These are phyloP conservation scores for Ganoderma leucocontextum DNA, from an alignment of 1,284 basidiomycete genomes.

Conservation along the genomic window DNA sequence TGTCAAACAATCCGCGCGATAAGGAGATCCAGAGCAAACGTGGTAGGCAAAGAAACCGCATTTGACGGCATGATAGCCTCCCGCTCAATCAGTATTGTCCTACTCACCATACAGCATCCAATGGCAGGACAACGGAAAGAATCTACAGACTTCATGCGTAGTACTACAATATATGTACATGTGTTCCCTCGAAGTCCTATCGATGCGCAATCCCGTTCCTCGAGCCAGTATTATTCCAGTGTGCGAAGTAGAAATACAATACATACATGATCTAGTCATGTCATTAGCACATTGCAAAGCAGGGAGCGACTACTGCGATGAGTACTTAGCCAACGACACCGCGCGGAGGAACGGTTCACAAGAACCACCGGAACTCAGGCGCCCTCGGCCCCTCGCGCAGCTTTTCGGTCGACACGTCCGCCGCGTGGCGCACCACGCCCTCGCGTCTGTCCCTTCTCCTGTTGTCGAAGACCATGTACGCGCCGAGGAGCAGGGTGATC, in stretches of 20 bases:
- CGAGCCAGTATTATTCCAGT: background rate
- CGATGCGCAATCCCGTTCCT: background rate
- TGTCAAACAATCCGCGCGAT: too few species aligned
- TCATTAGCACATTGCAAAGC: constrained; percentile 7
- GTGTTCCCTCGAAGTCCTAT: background rate
- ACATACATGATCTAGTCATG: background rate
- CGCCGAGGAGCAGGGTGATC: constrained; percentile 18
- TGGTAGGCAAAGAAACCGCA: too few species aligned
- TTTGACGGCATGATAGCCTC: too few species aligned
- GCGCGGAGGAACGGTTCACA: background rate
- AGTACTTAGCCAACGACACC: background rate
- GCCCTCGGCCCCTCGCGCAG: constrained; percentile 18
- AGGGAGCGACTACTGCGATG: background rate
- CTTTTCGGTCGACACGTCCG: constrained; percentile 20
- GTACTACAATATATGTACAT: background rate
- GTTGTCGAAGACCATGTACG: constrained; percentile 22
- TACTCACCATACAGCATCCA: too few species aligned
- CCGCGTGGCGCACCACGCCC: constrained; percentile 20
- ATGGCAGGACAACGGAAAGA: too few species aligned
- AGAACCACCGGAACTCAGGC: constrained; percentile 23
- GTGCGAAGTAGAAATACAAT: constrained; percentile 3
- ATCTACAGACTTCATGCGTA: too few species aligned
- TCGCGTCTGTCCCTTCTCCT: constrained; percentile 15
- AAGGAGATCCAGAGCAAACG: too few species aligned
- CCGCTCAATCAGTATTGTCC: too few species aligned